phyloP scores from a whole-genome alignment of 306 rosid species.

The Pueraria montana region DNA sequence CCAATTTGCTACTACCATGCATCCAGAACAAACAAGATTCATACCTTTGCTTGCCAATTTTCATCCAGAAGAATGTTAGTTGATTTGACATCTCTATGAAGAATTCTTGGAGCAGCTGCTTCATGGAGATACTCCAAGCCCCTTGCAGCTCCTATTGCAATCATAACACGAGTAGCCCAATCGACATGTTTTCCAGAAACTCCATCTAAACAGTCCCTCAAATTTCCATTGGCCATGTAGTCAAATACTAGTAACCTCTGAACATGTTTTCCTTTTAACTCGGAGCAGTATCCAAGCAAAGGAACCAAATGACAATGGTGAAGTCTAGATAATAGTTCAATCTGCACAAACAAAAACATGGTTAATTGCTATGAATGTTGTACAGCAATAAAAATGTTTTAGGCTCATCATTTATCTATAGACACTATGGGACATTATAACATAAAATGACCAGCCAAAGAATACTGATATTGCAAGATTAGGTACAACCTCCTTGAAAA shows the following conservation, averaged over 20 bases:
- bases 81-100: conserved; percentile 98
- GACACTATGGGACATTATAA: conserved; percentile 10
- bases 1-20: not conserved
- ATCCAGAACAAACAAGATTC: conserved; percentile 45
- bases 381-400: conserved; percentile 1
- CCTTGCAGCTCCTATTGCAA: conserved; percentile 95
- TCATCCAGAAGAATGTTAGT: conserved; percentile 97
- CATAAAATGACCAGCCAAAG: conserved; percentile 21
- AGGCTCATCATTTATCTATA: not conserved
- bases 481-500: conserved; percentile 80
- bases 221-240: conserved; percentile 85
- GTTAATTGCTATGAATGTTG: not conserved
- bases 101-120: conserved; percentile 97
- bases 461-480: conserved; percentile 46
- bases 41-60: conserved; percentile 90
- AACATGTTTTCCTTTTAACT: conserved; percentile 77
- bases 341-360: conserved; percentile 60
- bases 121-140: conserved; percentile 99
- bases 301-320: conserved; percentile 98
- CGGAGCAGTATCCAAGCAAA: conserved; percentile 91
- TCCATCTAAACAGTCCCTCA: conserved; percentile 92
- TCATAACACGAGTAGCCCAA: conserved; percentile 84
- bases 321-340: conserved; percentile 89
- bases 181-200: conserved; percentile 66
- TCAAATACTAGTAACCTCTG: conserved; percentile 91